Base-by-base conservation (phyloP, 768 basidiomycete genomes). In the Russula sp. region DNA sequence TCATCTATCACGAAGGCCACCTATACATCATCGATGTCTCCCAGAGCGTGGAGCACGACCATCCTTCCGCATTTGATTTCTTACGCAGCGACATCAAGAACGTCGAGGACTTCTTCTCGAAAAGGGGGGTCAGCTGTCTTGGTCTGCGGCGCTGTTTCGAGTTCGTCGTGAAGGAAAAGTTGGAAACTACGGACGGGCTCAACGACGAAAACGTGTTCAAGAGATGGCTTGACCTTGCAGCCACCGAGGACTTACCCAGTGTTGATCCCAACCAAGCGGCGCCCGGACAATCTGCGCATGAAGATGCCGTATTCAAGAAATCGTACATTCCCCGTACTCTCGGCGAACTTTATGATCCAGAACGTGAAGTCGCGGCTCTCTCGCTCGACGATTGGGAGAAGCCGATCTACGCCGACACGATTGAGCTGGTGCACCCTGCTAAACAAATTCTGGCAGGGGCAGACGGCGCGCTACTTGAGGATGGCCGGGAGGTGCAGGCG, bases 31-130 rank as follows among this genome's bases (percentile, higher is more conserved):
- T 99, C 76, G 97, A 99, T 73, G 97, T 99, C 62, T 97, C 95
- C 1, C 97, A 99, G 73, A 95, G 93, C 66, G 95, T 99, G 40
- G 97, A 99, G 70, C 95, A 98, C 71, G 96, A 98, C 74, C 97
- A 99, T 69, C 97, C 96, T 0, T 80, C 88, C 34, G 93, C 97
- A 0, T 98, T 94, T 72, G 96, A 99, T 74, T 99, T 99, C 76
- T 80, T 99, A 42, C 87, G 95, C 32, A 86, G 81, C 50, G 97
- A 99, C 74, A 82, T 99, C 55, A 86, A 85, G 68, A 98, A 99
- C 72, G 79, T 94, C 48, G 94, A 97, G 63, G 95, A 94, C 40
- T 99, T 90, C 74, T 99, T 98, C 73, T 80, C 82, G 6, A 79
- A 85, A 66, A 80, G 85, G 20, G 91, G 89, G 0, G 88, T 91